Base-by-base conservation (phyloP, 768 basidiomycete species). In the Clitopilus hobsonii region DNA sequence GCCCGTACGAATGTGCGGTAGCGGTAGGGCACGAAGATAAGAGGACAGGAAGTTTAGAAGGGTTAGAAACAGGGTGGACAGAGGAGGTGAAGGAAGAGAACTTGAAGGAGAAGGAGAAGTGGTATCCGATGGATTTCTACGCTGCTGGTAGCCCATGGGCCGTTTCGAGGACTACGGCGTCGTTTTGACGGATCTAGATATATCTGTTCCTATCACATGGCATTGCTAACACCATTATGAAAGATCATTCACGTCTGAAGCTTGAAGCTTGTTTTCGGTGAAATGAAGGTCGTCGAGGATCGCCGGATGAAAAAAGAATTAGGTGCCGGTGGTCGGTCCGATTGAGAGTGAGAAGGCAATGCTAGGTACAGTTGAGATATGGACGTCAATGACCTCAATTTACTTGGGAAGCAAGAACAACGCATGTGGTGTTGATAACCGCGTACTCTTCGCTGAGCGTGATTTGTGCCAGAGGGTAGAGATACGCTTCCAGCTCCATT, bases 111-210 rank as follows among this genome's bases (percentile, higher is more conserved):
- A 74, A 13, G 81, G 79, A 8, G 73, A 74, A 24, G 30, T 18
- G 23, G 6, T 98, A 99, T 72, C 89, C 92, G 2, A 99, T 99
- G 97, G 91, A 99, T 70, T 99, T 98, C 69, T 99, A 98, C 61
- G 79, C 81, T 27, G 89, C 85, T 6, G 87, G 85, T 2, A 89
- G 81, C 57, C 85, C 85, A 1, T 92, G 90, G 90, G 84, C 91
- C 0, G 60, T 78, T 20, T 81, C 89, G 18, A 79, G 89, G 65
- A 61, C 70, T 27, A 88, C 78, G 41, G 85, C 77, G 7, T 69
- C 66, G 23, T 84, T 83, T 60, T 67, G 61, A 60, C n/a, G n/a
- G n/a, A n/a, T n/a, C n/a, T n/a, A n/a, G n/a, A n/a, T n/a, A n/a
- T n/a, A n/a, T n/a, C n/a, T n/a, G n/a, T n/a, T n/a, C n/a, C n/a